Evolutionary conservation across 305 asterid species (phyloP).

Genomic region (Fraxinus angustifolia): DNA sequence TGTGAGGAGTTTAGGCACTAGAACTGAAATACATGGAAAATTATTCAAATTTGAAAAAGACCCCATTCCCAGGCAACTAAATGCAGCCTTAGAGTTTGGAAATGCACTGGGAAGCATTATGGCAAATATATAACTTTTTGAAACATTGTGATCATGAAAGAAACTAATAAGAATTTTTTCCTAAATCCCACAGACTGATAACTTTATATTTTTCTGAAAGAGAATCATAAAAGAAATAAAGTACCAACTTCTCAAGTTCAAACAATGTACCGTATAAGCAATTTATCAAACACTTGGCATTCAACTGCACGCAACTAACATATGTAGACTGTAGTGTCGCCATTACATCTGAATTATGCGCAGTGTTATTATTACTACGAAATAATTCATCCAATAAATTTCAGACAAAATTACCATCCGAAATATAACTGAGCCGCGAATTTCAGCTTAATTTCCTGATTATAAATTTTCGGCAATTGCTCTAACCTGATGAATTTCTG

Average conservation of each 20-base stretch:
- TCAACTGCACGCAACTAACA: neutral
- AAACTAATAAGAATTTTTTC: neutral
- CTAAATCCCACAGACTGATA: neutral
- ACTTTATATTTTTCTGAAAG: neutral
- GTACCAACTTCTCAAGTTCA: neutral
- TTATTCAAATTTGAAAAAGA: neutral
- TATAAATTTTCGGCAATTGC: neutral
- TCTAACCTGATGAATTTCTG: neutral
- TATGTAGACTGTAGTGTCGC: neutral
- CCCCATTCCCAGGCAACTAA: neutral
- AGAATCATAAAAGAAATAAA: neutral
- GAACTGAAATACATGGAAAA: neutral
- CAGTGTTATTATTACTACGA: neutral
- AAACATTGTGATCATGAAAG: neutral
- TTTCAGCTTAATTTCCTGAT: neutral
- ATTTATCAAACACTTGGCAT: neutral
- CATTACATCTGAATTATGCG: neutral
- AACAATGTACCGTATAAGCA: neutral
- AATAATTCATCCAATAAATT: neutral
- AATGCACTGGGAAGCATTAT: neutral
- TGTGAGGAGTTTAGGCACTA: neutral
- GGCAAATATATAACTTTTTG: neutral
- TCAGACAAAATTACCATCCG: slow-evolving; percentile 1
- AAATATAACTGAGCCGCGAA: neutral
- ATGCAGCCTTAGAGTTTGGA: neutral